These are phyloP conservation scores for Naematelia encephala DNA, from an alignment of 768 basidiomycete species.

Conservation along the genomic window DNA sequence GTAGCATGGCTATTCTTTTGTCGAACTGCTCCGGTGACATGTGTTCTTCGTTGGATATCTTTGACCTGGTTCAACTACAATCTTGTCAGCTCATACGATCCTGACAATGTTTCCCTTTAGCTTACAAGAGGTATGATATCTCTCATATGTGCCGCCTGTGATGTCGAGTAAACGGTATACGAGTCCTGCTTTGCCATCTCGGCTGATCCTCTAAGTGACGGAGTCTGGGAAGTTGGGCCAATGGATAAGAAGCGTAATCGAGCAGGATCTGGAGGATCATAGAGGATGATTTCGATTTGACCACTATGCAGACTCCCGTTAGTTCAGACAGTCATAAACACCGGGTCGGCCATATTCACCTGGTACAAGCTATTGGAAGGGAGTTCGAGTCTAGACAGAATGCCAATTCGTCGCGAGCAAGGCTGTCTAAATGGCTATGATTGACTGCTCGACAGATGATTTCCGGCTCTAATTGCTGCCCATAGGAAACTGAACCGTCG, in stretches of 20 bases:
- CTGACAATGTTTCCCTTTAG: not conserved
- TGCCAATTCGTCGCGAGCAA: too few species aligned
- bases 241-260: slow-evolving; percentile 67
- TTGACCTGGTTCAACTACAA: not conserved
- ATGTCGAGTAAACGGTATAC: slow-evolving; percentile 8
- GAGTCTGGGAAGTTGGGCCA: slow-evolving; percentile 48
- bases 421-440: not conserved
- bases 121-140: slow-evolving; percentile 23
- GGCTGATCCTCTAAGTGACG: slow-evolving; percentile 21
- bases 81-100: not conserved
- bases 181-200: slow-evolving; percentile 20
- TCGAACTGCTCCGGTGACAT: not conserved
- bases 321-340: not conserved
- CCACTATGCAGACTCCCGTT: slow-evolving; percentile 2
- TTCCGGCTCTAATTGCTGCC: not conserved
- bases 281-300: slow-evolving; percentile 53
- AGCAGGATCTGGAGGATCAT: slow-evolving; percentile 57
- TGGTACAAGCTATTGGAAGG: not conserved
- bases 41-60: not conserved
- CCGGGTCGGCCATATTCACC: not conserved
- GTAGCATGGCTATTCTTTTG: not conserved
- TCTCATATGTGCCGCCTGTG: slow-evolving; percentile 13
- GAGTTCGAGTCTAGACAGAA: not conserved
- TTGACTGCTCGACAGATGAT: not conserved
- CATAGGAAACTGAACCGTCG: not conserved